phyloP scores from a whole-genome alignment of 805 yeast genomes.

The Candida sakaeoensis region DNA sequence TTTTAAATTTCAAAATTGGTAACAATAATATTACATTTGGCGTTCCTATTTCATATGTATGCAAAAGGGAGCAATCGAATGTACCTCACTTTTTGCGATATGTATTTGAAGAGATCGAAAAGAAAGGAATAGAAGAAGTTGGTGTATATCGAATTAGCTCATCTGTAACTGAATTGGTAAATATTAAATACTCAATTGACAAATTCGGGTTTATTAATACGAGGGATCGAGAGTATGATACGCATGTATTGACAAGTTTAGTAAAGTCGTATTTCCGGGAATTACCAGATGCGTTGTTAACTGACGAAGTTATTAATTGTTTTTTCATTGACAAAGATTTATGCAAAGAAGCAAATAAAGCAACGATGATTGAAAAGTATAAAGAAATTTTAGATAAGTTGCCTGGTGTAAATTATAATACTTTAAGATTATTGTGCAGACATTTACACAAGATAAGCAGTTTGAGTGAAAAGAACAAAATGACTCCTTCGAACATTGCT shows the following conservation, averaged over 20 bases:
- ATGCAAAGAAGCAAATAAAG: background rate
- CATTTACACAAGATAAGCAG: conserved; percentile 71
- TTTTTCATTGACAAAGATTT: conserved; percentile 38
- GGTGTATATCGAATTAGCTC: conserved; percentile 79
- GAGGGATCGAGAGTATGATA: conserved; percentile 58
- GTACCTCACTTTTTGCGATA: conserved; percentile 66
- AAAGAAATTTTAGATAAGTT: conserved; percentile 37
- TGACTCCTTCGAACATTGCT: conserved; percentile 87
- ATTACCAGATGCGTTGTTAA: conserved; percentile 77
- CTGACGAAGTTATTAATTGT: conserved; percentile 59
- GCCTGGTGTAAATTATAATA: conserved; percentile 64
- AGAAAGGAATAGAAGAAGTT: conserved; percentile 84
- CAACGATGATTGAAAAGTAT: conserved; percentile 14
- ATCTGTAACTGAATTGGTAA: conserved; percentile 44
- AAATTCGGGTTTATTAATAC: conserved; percentile 44
- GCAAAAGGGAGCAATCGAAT: conserved; percentile 61
- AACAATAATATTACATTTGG: conserved; percentile 60
- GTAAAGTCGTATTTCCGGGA: conserved; percentile 82
- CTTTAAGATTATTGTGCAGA: conserved; percentile 60
- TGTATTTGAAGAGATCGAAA: conserved; percentile 72
- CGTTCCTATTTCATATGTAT: conserved; percentile 72
- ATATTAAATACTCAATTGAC: conserved; percentile 44
- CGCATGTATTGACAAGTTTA: conserved; percentile 84
- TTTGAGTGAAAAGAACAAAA: conserved; percentile 66
- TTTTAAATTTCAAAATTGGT: conserved; percentile 23